These are phyloP conservation scores for Heterobasidion annosum DNA, from an alignment of 1,284 basidiomycete species.

Conservation along the genomic window DNA sequence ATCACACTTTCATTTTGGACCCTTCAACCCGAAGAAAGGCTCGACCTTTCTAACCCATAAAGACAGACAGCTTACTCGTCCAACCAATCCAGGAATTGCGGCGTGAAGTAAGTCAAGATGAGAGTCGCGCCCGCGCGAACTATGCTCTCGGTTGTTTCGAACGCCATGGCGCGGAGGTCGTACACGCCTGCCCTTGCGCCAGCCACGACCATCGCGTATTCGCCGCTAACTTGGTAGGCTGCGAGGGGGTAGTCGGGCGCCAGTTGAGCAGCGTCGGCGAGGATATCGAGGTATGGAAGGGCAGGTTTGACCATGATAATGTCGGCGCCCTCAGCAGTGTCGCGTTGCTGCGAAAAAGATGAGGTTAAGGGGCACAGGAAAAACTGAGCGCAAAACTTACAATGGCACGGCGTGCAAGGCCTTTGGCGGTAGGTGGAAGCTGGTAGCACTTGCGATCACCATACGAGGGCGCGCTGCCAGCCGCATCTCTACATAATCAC, in stretches of 20 bases:
- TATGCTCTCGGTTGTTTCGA: conserved; percentile 87
- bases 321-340: conserved; percentile 91
- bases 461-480: conserved; percentile 89
- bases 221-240: conserved; percentile 94
- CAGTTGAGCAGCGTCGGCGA: conserved; percentile 80
- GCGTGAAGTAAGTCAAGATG: conserved; percentile 93
- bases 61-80: conserved; percentile 26
- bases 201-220: conserved; percentile 95
- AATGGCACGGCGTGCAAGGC: conserved; percentile 89
- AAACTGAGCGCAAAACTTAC: conserved; percentile 34
- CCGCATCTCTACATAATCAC: conserved; percentile 67
- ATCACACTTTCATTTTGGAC: too few relatives aligned
- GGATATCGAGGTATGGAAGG: conserved; percentile 93
- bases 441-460: conserved; percentile 98
- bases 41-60: too few relatives aligned
- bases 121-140: conserved; percentile 85
- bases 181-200: conserved; percentile 92
- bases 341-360: conserved; percentile 57
- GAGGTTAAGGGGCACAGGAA: not conserved
- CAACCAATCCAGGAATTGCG: conserved; percentile 90
- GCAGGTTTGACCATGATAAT: conserved; percentile 99
- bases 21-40: too few relatives aligned
- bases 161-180: conserved; percentile 86
- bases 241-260: conserved; percentile 86
- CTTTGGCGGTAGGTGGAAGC: conserved; percentile 82